Evolutionary conservation across 768 basidiomycete species (phyloP).

Genomic region (Amanita rimosa): DNA sequence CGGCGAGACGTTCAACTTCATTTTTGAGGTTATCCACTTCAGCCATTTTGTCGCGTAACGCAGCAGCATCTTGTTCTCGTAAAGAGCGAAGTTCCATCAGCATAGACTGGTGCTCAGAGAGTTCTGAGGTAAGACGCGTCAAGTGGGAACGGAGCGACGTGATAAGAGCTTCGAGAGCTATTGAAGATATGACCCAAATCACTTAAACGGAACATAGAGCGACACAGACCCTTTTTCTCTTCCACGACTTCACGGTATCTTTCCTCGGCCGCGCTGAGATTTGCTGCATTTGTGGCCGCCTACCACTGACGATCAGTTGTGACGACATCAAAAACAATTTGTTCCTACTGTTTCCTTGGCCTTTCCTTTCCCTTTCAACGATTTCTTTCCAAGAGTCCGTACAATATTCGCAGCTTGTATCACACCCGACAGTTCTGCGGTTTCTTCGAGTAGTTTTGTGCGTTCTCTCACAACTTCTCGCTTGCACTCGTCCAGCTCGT

Average conservation of each 20-base stretch:
- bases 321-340: neutral
- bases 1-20: conserved; percentile 73
- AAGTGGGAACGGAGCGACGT: conserved; percentile 64
- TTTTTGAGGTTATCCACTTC: conserved; percentile 59
- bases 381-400: conserved; percentile 20
- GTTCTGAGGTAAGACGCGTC: conserved; percentile 64
- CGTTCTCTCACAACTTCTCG: conserved; percentile 67
- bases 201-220: neutral
- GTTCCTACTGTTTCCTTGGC: conserved; percentile 20
- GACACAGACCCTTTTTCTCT: conserved; percentile 73
- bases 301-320: conserved; percentile 7
- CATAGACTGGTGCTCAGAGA: conserved; percentile 65
- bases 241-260: conserved; percentile 72
- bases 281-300: conserved; percentile 23
- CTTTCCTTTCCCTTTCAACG: conserved; percentile 21
- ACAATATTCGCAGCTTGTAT: conserved; percentile 10
- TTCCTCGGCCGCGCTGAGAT: conserved; percentile 19
- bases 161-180: conserved; percentile 78
- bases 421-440: conserved; percentile 25
- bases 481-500: conserved; percentile 76
- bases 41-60: conserved; percentile 45
- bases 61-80: conserved; percentile 49
- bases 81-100: conserved; percentile 54
- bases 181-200: conserved; percentile 12
- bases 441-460: conserved; percentile 47